Base-by-base conservation (phyloP, 495 filamentous ascomycete genomes). In the Annulohypoxylon maeteangense region DNA sequence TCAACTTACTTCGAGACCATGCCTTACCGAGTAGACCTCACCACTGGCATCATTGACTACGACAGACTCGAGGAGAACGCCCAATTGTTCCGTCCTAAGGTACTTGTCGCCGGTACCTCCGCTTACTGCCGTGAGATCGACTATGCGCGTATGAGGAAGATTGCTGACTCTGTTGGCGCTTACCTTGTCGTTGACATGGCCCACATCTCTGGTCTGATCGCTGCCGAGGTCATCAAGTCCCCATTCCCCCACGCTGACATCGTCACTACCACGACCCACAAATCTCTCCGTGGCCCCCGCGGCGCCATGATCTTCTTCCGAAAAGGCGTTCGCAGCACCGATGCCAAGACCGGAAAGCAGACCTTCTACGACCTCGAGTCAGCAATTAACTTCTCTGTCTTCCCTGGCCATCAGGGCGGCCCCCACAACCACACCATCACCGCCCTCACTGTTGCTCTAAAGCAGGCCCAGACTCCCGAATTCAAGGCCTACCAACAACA, bases 271-370 rank as follows among this genome's bases (percentile, higher is more conserved):
- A 99, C 96, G 64, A 99, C 96, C 54, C 96, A 99, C 90, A 99
- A 99, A 89, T 97, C 94, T 55, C 92, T 99, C 75, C 93, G 96
- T 85, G 96, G 96, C 58, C 96, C 96, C 60, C 92, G 96, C 82
- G 96, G 96, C 79, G 96, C 96, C 78, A 99, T 99, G 96, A 99
- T 99, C 84, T 99, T 99, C 88, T 99, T 93, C 89, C 92, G 96
- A 77, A 96, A 95, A 83, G 96, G 96, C 76, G 92, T 98, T 57
- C 89, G 94, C 74, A 91, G 89, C 78, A 89, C 89, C 48, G 93
- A 98, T 78, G 83, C 90, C 79, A 98, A 98, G 89, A 87, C 88
- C 60, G 92, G 93, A 74, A 95, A 98, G 86, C 90, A 98, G 81
- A 89, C 88, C 70, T 77, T 93, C 76, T 99, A 98, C 77, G 93